phyloP scores from a whole-genome alignment of 2,329 filamentous ascomycete genomes.

The Biscogniauxia mediterranea region DNA sequence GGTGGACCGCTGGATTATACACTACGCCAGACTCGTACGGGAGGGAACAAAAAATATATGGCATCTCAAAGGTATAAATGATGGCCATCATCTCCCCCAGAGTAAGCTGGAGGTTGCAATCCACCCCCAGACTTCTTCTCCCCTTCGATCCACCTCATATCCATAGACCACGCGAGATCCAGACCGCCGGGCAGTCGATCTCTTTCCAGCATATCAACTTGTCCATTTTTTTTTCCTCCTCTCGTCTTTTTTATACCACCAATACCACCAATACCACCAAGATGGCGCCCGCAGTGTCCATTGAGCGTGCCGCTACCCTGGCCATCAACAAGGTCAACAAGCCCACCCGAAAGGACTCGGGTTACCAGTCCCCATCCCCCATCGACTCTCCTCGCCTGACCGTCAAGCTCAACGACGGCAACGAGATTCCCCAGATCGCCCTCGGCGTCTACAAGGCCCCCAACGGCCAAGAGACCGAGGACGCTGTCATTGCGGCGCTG shows the following conservation, averaged over 20 bases:
- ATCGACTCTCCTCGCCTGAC: constrained; percentile 3
- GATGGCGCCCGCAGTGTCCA: not conserved
- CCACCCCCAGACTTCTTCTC: constrained; percentile 1
- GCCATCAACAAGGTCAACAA: constrained; percentile 1
- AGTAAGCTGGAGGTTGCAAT: not conserved
- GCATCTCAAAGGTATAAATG: not conserved
- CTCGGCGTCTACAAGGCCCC: constrained; percentile 48
- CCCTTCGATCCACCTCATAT: not conserved
- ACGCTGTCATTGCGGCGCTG: constrained; percentile 37
- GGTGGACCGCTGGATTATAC: not conserved
- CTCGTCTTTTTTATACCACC: not conserved
- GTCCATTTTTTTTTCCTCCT: not conserved
- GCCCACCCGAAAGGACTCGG: constrained; percentile 5
- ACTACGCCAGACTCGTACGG: not conserved
- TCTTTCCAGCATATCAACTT: not conserved
- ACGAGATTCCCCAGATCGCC: constrained; percentile 31
- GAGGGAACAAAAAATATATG: not conserved
- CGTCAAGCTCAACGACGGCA: constrained; percentile 8
- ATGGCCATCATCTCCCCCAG: not conserved
- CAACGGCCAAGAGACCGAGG: constrained; percentile 39
- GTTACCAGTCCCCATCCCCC: constrained; percentile 6
- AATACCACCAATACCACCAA: not conserved
- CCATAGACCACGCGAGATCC: not conserved
- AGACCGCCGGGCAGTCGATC: not conserved
- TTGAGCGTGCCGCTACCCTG: not conserved